Percentiles rank a stretch among this genome's conserved stretches.
phyloP scores from a whole-genome alignment of 768 basidiomycete genomes.

The Tylopilus rubrobrunneus region DNA sequence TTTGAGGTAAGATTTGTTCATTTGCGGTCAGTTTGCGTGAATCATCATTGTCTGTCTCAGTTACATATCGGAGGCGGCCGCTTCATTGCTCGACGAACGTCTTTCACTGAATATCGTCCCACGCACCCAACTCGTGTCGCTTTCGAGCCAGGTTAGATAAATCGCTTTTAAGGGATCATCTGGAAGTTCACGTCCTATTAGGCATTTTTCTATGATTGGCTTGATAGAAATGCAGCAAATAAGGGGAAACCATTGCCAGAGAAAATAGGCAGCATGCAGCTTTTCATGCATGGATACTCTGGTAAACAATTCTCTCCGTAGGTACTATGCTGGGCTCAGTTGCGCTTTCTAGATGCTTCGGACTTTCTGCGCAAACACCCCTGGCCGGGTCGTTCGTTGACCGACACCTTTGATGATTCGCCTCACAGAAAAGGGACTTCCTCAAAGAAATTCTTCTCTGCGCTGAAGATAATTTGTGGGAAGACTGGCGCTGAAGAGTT shows the following conservation, averaged over 20 bases:
- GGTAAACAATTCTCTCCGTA: constrained; percentile 37
- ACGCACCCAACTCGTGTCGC: constrained; percentile 74
- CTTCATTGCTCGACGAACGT: constrained; percentile 74
- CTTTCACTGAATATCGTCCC: constrained; percentile 80
- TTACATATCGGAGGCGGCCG: constrained; percentile 88
- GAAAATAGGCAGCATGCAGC: constrained; percentile 90
- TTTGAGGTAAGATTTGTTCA: constrained; percentile 50
- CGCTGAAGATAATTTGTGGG: constrained; percentile 80
- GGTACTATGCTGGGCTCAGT: not conserved
- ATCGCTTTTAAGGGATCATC: not conserved
- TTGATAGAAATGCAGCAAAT: constrained; percentile 76
- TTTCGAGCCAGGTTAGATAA: constrained; percentile 60
- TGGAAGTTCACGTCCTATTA: constrained; percentile 24
- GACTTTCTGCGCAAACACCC: constrained; percentile 84
- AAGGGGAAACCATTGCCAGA: constrained; percentile 82
- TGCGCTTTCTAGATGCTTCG: constrained; percentile 61
- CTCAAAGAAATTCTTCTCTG: constrained; percentile 62
- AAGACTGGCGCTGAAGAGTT: constrained; percentile 74
- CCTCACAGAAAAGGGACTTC: constrained; percentile 69
- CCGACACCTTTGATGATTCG: constrained; percentile 84
- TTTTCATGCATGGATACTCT: constrained; percentile 79
- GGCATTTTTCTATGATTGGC: constrained; percentile 93
- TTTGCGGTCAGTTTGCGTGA: not conserved
- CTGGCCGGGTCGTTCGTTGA: constrained; percentile 80
- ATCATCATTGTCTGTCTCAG: constrained; percentile 32